Evolutionary conservation across 495 filamentous ascomycete species (phyloP), one percentile per base, ranked within the genome.

Genomic region (Penicillium pulvis): DNA sequence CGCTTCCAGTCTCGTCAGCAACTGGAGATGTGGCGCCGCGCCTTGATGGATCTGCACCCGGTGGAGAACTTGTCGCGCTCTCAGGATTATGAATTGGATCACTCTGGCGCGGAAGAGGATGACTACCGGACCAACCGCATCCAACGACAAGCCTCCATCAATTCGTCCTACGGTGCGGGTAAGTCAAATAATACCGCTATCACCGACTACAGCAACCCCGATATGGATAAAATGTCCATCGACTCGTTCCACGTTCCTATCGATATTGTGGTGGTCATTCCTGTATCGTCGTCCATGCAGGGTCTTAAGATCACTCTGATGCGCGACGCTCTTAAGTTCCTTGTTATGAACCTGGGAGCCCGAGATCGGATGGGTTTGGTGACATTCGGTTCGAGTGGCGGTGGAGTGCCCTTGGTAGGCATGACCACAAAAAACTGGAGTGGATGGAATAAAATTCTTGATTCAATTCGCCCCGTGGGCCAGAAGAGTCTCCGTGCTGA

Each of bases 211-310:
- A 86, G 82, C 36, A 90, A 92, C 70, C 91, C 90, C 9, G 79
- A 79, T 48, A 47, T 60, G 31, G 76, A 81, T 4, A 75, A 76
- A 5, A 82, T 84, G 49, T 65, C 89, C 16, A 76, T 81, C 11
- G 75, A 82, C 4, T 84, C 90, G 1, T 70, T 96, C 55, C 94
- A 98, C 70, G 92, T 98, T 43, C 95, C 94, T 16, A 82, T 98
- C 35, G 94, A 99, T 69, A 85, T 99, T 43, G 93, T 99, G 3
- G 90, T 98, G 8, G 94, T 99, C 35, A 94, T 99, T 48, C 94
- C 94, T 1, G 92, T 98, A 11, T 97, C 94, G 10, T 96, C 95
- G 6, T 99, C 94, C 0, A 99, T 98, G 94, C 94, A 97, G 73
- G 94, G 95, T 6, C 82, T 99, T 49, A 99, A 99, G 75, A 97